A percentile compares a stretch with the other conserved stretches of the same genome.
phyloP scores from a whole-genome alignment of 257 asterid species.

The Lithospermum erythrorhizon region DNA sequence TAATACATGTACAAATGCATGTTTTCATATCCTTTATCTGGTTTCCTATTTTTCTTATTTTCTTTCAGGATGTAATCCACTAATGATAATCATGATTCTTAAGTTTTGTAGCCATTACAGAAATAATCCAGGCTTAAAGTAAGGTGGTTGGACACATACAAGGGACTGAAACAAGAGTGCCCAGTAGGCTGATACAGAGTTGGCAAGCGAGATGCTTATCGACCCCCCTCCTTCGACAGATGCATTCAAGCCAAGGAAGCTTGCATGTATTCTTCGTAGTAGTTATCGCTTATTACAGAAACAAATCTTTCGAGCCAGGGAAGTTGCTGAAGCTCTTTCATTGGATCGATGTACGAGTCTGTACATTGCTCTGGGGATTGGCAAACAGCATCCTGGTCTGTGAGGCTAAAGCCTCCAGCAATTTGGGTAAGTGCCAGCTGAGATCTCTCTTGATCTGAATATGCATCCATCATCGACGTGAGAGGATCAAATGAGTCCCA shows the following conservation, averaged over 20 bases:
- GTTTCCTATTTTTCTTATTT: too few species aligned
- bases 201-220: too few species aligned
- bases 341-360: constrained; percentile 72
- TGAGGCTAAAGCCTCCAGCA: constrained; percentile 69
- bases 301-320: constrained; percentile 98
- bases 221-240: neutral
- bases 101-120: too few species aligned
- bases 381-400: constrained; percentile 36
- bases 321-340: constrained; percentile 91
- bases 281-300: constrained; percentile 76
- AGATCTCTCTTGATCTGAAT: constrained; percentile 91
- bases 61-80: too few species aligned
- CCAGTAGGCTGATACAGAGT: too few species aligned
- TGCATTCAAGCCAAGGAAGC: neutral
- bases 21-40: too few species aligned
- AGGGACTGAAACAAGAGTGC: too few species aligned
- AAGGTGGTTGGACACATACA: too few species aligned
- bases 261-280: constrained; percentile 31
- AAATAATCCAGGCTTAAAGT: too few species aligned
- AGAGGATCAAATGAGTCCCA: constrained; percentile 82
- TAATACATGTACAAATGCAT: too few species aligned
- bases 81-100: too few species aligned
- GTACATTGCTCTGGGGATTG: constrained; percentile 63
- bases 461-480: constrained; percentile 66
- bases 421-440: constrained; percentile 84